Evolutionary conservation across 371 early-diverging fungal genomes (phyloP), one percentile per base, ranked within the genome.

Genomic region (Mucor irregularis): DNA sequence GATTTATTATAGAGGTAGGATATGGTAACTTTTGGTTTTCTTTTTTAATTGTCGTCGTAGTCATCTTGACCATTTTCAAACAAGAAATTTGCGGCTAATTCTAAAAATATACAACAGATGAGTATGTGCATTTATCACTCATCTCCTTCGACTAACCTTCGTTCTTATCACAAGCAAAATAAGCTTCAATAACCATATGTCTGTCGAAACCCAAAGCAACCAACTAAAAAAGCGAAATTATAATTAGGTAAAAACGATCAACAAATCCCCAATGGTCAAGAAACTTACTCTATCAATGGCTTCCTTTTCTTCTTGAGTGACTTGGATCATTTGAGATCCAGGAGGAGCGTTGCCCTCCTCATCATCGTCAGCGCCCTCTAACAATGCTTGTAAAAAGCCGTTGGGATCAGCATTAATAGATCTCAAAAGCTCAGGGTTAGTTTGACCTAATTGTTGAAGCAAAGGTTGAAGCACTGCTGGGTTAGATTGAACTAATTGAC

Each of bases 141-240:
- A 17, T 21, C n/a, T 28, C 47, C 28, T 44, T 33, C 43, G 39
- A 28, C 11, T 56, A 72, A 74, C 78, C 78, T 82, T 98, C 98
- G 73, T 97, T 93, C 73, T 94, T 95, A 60, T 98, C 98, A 68
- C 98, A 98, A 9, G 95, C 95, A 68, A 98, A 84, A 74, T 84
- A 98, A 24, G 97, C 98, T 76, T 96, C 94, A 56, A 95, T 85
- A 22, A 86, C 98, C 13, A 72, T 52, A 45, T 73, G 78, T 35
- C 93, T 80, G 49, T 85, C 86, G 68, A 98, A 97, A 10, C 98
- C 98, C 35, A 97, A 76, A n/a, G 78, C 91, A 61, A 82, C 86
- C 68, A 98, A 74, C 89, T 90, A 75, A 3, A 19, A 52, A 5
- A 40, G 16, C 25, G 35, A 45, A 42, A 38, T 14, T 25, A 33